phyloP scores from a whole-genome alignment of 2,329 filamentous ascomycete genomes.

The Coleophoma crateriformis region DNA sequence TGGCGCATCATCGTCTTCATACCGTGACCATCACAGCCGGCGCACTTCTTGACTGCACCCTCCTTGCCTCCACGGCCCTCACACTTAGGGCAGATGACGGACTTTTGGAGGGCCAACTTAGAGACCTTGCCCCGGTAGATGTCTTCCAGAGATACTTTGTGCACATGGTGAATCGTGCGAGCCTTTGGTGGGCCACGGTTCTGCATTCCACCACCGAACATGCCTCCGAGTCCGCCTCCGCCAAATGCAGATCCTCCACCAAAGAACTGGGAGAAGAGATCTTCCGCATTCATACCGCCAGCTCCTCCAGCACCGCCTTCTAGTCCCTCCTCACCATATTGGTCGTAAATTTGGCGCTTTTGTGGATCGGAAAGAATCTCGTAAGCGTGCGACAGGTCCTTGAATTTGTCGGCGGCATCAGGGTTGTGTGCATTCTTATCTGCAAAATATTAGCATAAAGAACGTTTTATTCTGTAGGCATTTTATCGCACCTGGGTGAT shows the following conservation, averaged over 20 bases:
- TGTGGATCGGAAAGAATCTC: slow-evolving; percentile 89
- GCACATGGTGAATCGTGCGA: slow-evolving; percentile 93
- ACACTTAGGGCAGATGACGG: slow-evolving; percentile 93
- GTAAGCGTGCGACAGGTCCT: slow-evolving; percentile 93
- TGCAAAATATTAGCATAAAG: slow-evolving; percentile 29
- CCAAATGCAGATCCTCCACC: slow-evolving; percentile 62
- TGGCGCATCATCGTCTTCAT: slow-evolving; percentile 99
- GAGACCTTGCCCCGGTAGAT: slow-evolving; percentile 98
- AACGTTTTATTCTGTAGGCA: slow-evolving; percentile 9
- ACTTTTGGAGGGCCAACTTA: slow-evolving; percentile 95
- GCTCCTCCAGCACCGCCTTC: slow-evolving; percentile 72
- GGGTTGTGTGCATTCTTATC: slow-evolving; percentile 97
- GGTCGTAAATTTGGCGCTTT: slow-evolving; percentile 89
- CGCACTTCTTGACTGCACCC: slow-evolving; percentile 90
- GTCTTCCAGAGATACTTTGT: slow-evolving; percentile 97
- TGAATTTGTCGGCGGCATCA: slow-evolving; percentile 94
- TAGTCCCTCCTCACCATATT: slow-evolving; percentile 95
- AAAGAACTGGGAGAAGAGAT: slow-evolving; percentile 96
- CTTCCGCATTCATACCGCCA: slow-evolving; percentile 89
- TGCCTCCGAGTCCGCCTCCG: slow-evolving; percentile 66
- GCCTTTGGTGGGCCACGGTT: slow-evolving; percentile 80
- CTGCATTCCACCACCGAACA: slow-evolving; percentile 73
- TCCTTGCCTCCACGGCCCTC: slow-evolving; percentile 94
- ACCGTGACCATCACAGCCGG: slow-evolving; percentile 85
- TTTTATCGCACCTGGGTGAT: slow-evolving; percentile 67